Evolutionary conservation across 2,329 filamentous ascomycete genomes (phyloP), one percentile per base, ranked within the genome.

Genomic region (Trichoderma afroharzianum): DNA sequence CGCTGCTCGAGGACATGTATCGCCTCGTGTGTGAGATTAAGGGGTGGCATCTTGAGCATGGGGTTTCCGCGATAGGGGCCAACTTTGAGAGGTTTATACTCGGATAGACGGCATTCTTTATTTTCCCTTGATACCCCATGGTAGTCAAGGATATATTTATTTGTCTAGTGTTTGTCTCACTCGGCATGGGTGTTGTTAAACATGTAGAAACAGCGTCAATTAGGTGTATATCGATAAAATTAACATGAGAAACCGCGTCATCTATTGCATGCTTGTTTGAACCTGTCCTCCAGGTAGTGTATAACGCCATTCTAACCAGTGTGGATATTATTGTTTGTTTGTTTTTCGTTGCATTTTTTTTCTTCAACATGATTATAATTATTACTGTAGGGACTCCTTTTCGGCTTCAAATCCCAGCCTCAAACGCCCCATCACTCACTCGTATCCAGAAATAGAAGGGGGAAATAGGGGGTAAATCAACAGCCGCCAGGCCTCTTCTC

Each of bases 41-140:
- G 75, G 90, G 88, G 1, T 98, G 96, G 95, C 79, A 81, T 0
- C 80, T 97, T 71, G 86, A 91, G 58, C 85, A 93, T 5, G 95
- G 95, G 0, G 87, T 94, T 2, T 83, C 81, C 76, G 86, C 81
- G 70, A 84, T 98, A 72, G 90, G 88, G 0, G 83, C 82, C 28
- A 99, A 98, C 78, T 98, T 93, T 88, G 86, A 86, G 68, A 84
- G 86, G 4, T 98, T 97, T 80, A 86, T 93, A 9, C 92, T 92
- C 79, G 93, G 93, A 4, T 66, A 64, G 21, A 36, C 8, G 18
- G 21, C 15, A 15, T 9, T 21, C 4, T 15, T 32, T 24, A 26
- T 1, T 47, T 30, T 6, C 36, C 39, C 36, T 30, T 4, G 15
- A 36, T 1, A 6, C n/a, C 0, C 6, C 3, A 18, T 26, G 21